Percentiles rank a stretch among this genome's conserved stretches.
phyloP scores from a whole-genome alignment of 2,329 filamentous ascomycete species.

The Pezicula neosporulosa region DNA sequence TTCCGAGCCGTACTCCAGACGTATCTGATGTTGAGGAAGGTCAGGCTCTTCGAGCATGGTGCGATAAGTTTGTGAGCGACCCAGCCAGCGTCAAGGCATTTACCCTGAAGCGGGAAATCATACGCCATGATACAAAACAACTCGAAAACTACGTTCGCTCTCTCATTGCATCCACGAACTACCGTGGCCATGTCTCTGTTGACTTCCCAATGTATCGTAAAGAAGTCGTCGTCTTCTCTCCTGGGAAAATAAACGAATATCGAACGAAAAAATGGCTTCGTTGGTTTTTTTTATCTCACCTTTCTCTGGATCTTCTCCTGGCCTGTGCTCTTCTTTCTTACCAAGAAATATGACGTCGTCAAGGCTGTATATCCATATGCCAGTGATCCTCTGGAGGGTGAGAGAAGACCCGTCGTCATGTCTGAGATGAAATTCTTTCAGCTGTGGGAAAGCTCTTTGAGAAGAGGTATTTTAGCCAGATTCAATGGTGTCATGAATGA shows the following conservation, averaged over 20 bases:
- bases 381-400: constrained; percentile 9
- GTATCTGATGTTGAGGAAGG: constrained; percentile 23
- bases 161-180: constrained; percentile 63
- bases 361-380: constrained; percentile 45
- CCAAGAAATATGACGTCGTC: constrained; percentile 63
- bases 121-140: constrained; percentile 56
- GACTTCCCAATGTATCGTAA: constrained; percentile 55
- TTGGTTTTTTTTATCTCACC: constrained; percentile 63
- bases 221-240: constrained; percentile 60
- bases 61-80: constrained; percentile 61
- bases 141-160: constrained; percentile 49
- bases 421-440: constrained; percentile 56
- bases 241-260: constrained; percentile 60
- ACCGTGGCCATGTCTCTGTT: constrained; percentile 58
- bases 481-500: constrained; percentile 18
- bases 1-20: constrained; percentile 47
- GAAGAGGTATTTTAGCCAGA: constrained; percentile 54
- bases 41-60: constrained; percentile 46
- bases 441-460: constrained; percentile 58
- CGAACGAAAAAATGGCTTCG: constrained; percentile 60
- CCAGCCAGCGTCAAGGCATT: constrained; percentile 55
- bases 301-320: constrained; percentile 68
- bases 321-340: constrained; percentile 66
- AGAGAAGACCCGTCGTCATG: constrained; percentile 22
- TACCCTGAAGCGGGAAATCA: constrained; percentile 46